Evolutionary conservation across 768 basidiomycete species (phyloP), one percentile per base, ranked within the genome.

Genomic region (Chalciporus chontae): DNA sequence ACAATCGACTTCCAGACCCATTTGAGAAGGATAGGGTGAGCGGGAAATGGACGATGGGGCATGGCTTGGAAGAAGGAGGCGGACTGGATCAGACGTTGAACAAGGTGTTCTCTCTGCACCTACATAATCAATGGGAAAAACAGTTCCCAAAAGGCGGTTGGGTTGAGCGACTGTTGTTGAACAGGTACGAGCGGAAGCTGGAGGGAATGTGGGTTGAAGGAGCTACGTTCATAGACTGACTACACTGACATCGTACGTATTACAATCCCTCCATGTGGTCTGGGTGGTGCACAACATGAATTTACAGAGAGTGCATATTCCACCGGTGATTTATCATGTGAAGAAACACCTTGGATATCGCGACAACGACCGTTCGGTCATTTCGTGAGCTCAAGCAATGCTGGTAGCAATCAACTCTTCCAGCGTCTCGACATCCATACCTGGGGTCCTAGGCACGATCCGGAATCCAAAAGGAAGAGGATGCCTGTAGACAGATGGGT

Each of bases 101-200:
- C 52, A 84, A 87, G 51, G 77, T 95, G 11, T 99, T 95, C 71
- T 79, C 84, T 0, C 79, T 98, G 31, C 95, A 97, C 70, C 64
- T 98, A 59, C 95, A 98, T 67, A 96, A 97, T 68, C 93, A 93
- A 68, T 98, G 95, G 94, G 80, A 87, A 45, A 96, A 93, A 73
- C 69, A 70, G 43, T 98, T 87, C 64, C 94, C 95, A 0, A 63
- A 66, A 15, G 80, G 73, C 3, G 95, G 95, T 0, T 97, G 94
- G 94, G 84, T 99, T 5, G 83, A 90, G 49, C 73, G 88, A 59
- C 59, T 96, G 56, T 68, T 98, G 55, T 66, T 94, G 65, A 72
- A 69, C 55, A 72, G 74, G 62, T 87, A 87, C 55, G 83, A 88
- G 13, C 57, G 66, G 36, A 58, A 44, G 52, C 55, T 73, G 54